These are phyloP conservation scores for Gelatoporia subvermispora DNA, from an alignment of 768 basidiomycete species.

Conservation along the genomic window DNA sequence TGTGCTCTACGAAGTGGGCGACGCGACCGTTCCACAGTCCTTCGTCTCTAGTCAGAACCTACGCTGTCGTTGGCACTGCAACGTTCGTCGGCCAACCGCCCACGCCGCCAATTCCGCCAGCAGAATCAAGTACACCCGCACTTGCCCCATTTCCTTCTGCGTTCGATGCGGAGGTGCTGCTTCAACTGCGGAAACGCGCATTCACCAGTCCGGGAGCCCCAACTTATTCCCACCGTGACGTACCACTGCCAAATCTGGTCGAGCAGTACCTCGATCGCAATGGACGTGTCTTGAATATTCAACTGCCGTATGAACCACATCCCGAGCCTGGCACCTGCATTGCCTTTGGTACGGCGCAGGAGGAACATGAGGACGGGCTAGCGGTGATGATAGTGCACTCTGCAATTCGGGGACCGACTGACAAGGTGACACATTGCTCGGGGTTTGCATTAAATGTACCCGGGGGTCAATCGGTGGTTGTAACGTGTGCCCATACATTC, in stretches of 20 bases:
- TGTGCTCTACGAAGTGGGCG: too few relatives aligned
- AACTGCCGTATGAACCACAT: constrained; percentile 49
- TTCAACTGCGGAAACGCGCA: constrained; percentile 11
- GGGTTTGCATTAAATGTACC: constrained; percentile 48
- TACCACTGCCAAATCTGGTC: constrained; percentile 29
- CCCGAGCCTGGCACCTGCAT: constrained; percentile 30
- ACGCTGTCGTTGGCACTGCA: constrained; percentile 20
- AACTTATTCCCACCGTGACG: not conserved
- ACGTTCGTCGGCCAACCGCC: constrained; percentile 21
- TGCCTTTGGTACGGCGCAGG: constrained; percentile 18
- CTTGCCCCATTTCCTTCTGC: not conserved
- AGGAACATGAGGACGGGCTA: constrained; percentile 23
- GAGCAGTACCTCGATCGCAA: constrained; percentile 38
- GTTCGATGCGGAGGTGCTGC: constrained; percentile 20
- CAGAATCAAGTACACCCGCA: constrained; percentile 1
- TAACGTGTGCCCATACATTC: constrained; percentile 61
- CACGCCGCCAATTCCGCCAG: constrained; percentile 10
- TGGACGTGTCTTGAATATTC: constrained; percentile 36
- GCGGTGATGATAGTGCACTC: constrained; percentile 53
- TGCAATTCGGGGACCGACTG: constrained; percentile 26
- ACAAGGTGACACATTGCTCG: constrained; percentile 49
- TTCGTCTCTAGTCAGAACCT: constrained; percentile 2
- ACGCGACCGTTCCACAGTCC: too few relatives aligned
- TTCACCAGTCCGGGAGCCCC: too few relatives aligned
- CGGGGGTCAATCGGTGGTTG: constrained; percentile 31